phyloP scores from a whole-genome alignment of 257 asterid genomes.

The Solanum ossicruentum region DNA sequence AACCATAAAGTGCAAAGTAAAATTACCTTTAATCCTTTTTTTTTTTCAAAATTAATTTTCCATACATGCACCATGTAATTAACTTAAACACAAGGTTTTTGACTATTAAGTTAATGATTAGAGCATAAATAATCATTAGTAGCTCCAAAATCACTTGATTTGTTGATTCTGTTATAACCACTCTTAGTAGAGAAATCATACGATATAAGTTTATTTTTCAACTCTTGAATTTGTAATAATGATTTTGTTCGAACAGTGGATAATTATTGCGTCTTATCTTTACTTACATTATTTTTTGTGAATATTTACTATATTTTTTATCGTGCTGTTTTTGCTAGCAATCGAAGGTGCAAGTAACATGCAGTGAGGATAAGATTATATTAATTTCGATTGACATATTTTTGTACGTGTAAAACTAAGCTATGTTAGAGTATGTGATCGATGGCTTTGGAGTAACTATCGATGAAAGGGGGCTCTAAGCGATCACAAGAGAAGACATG shows the following conservation, averaged over 20 bases:
- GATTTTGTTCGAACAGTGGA: not conserved
- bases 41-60: not conserved
- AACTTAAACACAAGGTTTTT: not conserved
- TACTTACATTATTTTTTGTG: not conserved
- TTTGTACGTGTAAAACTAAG: not conserved
- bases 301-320: not conserved
- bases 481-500: too few species aligned
- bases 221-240: not conserved
- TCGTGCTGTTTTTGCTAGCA: not conserved
- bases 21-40: not conserved
- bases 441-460: too few species aligned
- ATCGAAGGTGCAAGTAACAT: not conserved
- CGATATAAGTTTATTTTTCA: not conserved
- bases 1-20: conserved; percentile 4
- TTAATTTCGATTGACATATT: too few species aligned
- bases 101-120: not conserved
- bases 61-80: not conserved
- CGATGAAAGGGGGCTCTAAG: too few species aligned
- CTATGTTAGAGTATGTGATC: not conserved
- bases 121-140: not conserved
- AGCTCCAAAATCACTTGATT: not conserved
- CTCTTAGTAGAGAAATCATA: not conserved
- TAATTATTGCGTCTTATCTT: not conserved
- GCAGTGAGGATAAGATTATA: not conserved
- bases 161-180: not conserved